Evolutionary conservation across 2,329 filamentous ascomycete species (phyloP).

Genomic region (Boeremia exigua): DNA sequence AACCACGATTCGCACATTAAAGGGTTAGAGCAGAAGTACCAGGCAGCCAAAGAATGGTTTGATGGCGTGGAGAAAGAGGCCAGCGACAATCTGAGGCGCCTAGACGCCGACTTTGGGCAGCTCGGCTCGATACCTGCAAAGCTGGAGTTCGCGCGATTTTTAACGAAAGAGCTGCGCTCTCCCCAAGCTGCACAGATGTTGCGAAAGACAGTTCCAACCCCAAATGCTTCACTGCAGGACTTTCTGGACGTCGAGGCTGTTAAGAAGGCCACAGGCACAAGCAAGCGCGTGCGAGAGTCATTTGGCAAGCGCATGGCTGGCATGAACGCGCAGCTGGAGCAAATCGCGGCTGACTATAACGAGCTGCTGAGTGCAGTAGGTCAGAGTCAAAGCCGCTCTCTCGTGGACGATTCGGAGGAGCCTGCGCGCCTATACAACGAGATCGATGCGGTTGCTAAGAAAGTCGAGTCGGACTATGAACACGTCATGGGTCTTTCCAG

Average conservation of each 20-base stretch:
- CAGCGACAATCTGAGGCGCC: conserved; percentile 65
- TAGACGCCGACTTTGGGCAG: conserved; percentile 72
- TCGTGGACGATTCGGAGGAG: conserved; percentile 66
- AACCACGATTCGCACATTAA: conserved; percentile 81
- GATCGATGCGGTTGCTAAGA: conserved; percentile 83
- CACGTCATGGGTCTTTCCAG: conserved; percentile 73
- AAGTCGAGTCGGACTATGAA: conserved; percentile 85
- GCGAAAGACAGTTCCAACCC: conserved; percentile 33
- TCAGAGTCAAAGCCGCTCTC: conserved; percentile 58
- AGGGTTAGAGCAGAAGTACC: conserved; percentile 72
- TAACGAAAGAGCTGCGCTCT: conserved; percentile 43
- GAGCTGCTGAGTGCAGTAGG: conserved; percentile 54
- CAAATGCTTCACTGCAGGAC: conserved; percentile 40
- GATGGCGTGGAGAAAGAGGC: conserved; percentile 72
- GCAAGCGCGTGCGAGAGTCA: conserved; percentile 66
- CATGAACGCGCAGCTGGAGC: conserved; percentile 51
- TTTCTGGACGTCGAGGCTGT: conserved; percentile 78
- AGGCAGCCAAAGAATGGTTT: conserved; percentile 74
- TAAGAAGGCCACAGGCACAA: conserved; percentile 72
- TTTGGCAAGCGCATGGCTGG: conserved; percentile 63
- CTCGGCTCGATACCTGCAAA: conserved; percentile 70
- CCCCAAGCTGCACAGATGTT: conserved; percentile 29
- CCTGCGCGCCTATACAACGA: conserved; percentile 76
- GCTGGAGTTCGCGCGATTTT: conserved; percentile 64
- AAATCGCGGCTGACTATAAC: conserved; percentile 51